Percentiles rank a stretch among this genome's conserved stretches.
Evolutionary conservation across 441 rosid species (phyloP).

Genomic region (Biscutella laevigata): DNA sequence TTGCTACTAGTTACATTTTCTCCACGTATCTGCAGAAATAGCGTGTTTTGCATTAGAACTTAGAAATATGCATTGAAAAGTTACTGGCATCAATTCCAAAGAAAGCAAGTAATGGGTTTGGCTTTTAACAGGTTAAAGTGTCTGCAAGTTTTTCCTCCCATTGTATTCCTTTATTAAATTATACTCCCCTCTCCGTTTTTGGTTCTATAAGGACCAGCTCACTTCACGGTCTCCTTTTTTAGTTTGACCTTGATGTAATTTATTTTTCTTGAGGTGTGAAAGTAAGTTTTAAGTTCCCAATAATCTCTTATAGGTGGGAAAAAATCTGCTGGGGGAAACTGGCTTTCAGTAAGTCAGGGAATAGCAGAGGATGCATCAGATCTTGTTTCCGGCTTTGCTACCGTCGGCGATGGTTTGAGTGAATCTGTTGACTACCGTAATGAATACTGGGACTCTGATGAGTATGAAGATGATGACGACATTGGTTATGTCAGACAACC

Average conservation of each 20-base stretch:
- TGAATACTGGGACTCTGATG: conserved; percentile 99
- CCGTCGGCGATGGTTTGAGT: conserved; percentile 90
- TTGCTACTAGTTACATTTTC: background rate
- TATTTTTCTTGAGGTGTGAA: conserved; percentile 13
- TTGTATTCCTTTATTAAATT: background rate
- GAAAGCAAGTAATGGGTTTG: background rate
- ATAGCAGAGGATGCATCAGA: conserved; percentile 90
- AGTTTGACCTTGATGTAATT: background rate
- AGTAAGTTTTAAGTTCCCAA: conserved; percentile 2
- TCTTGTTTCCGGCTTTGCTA: conserved; percentile 95
- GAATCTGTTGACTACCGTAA: conserved; percentile 83
- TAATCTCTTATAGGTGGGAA: conserved; percentile 49
- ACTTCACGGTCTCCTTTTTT: background rate
- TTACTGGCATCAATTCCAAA: background rate
- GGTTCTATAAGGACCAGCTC: conserved; percentile 3
- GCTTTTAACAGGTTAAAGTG: background rate
- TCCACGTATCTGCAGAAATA: background rate
- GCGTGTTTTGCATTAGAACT: background rate
- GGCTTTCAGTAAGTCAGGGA: conserved; percentile 97
- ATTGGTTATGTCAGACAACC: conserved; percentile 97
- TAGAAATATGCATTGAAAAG: background rate
- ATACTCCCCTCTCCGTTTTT: background rate
- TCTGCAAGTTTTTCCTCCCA: background rate
- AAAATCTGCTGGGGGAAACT: conserved; percentile 73
- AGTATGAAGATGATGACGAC: conserved; percentile 92